phyloP scores from a whole-genome alignment of 2,329 filamentous ascomycete genomes.

The Epichloe gansuensis region DNA sequence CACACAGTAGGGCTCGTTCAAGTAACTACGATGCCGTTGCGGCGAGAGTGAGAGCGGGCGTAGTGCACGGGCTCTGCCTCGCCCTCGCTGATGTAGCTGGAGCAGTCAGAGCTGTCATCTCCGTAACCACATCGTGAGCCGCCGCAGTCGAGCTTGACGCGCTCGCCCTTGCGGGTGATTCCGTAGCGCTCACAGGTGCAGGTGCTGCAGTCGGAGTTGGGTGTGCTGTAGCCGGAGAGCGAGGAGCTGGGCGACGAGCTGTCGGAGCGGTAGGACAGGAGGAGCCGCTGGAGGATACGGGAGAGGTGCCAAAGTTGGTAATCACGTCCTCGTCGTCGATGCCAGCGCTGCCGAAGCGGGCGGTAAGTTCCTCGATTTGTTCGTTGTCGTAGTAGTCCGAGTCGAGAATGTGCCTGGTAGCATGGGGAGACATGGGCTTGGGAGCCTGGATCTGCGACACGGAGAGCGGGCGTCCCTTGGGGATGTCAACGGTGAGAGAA shows the following conservation, averaged over 20 bases:
- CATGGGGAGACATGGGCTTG: conserved; percentile 77
- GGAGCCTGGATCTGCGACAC: conserved; percentile 83
- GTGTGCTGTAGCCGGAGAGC: conserved; percentile 67
- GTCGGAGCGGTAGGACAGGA: conserved; percentile 62
- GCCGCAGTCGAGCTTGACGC: conserved; percentile 93
- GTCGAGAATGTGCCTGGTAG: conserved; percentile 77
- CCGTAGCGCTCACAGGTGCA: conserved; percentile 96
- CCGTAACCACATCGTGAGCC: conserved; percentile 77
- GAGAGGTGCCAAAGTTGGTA: conserved; percentile 42
- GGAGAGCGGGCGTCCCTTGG: conserved; percentile 80
- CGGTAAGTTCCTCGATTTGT: conserved; percentile 67
- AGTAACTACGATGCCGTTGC: conserved; percentile 51
- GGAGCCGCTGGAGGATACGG: conserved; percentile 57
- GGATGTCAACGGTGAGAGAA: conserved; percentile 52
- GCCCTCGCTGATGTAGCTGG: conserved; percentile 51
- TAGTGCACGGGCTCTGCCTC: conserved; percentile 33
- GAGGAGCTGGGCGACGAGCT: conserved; percentile 63
- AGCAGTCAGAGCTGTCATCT: conserved; percentile 58
- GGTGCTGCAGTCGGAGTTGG: conserved; percentile 59
- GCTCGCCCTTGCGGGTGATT: conserved; percentile 84
- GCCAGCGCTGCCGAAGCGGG: conserved; percentile 54
- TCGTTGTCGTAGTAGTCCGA: conserved; percentile 63
- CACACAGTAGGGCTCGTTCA: conserved; percentile 10
- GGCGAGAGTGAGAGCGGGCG: conserved; percentile 42
- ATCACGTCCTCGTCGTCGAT: conserved; percentile 46